phyloP scores from a whole-genome alignment of 768 basidiomycete genomes.

The Lactarius pseudohatsudake region DNA sequence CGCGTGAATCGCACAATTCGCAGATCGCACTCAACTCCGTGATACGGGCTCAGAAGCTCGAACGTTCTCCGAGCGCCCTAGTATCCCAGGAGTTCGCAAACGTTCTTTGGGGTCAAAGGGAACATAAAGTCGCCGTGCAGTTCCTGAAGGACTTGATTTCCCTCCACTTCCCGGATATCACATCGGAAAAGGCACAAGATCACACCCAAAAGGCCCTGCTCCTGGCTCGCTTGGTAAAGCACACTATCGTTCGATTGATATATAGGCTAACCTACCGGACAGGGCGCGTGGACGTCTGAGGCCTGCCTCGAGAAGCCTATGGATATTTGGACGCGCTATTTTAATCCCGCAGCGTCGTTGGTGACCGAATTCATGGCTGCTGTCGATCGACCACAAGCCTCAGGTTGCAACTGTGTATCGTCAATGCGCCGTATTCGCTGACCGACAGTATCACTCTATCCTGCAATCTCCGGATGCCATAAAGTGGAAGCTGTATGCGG shows the following conservation, averaged over 20 bases:
- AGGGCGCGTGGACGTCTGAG: conserved; percentile 92
- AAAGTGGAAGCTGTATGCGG: conserved; percentile 67
- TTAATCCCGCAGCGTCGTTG: conserved; percentile 56
- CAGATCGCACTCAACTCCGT: conserved; percentile 89
- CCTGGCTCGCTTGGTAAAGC: conserved; percentile 64
- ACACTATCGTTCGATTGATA: neutral
- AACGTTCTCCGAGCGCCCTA: conserved; percentile 44
- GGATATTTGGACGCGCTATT: conserved; percentile 68
- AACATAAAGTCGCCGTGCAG: conserved; percentile 80
- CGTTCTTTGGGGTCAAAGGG: conserved; percentile 86
- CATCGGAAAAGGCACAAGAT: conserved; percentile 16
- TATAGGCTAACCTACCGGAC: neutral
- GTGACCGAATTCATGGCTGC: conserved; percentile 29
- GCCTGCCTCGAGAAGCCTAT: conserved; percentile 80
- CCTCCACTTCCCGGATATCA: conserved; percentile 26
- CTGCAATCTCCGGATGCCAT: conserved; percentile 67
- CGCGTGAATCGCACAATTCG: conserved; percentile 61
- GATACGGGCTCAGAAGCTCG: conserved; percentile 68
- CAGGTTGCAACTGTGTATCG: conserved; percentile 62
- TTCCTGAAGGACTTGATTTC: conserved; percentile 52
- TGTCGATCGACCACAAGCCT: conserved; percentile 22
- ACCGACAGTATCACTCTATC: conserved; percentile 77
- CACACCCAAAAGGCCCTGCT: conserved; percentile 41
- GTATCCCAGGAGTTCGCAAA: conserved; percentile 82
- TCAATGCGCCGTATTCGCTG: conserved; percentile 86